Conservation (phyloP, 2,329 filamentous ascomycete genomes). For the Aspergillus intermedius region DNA sequence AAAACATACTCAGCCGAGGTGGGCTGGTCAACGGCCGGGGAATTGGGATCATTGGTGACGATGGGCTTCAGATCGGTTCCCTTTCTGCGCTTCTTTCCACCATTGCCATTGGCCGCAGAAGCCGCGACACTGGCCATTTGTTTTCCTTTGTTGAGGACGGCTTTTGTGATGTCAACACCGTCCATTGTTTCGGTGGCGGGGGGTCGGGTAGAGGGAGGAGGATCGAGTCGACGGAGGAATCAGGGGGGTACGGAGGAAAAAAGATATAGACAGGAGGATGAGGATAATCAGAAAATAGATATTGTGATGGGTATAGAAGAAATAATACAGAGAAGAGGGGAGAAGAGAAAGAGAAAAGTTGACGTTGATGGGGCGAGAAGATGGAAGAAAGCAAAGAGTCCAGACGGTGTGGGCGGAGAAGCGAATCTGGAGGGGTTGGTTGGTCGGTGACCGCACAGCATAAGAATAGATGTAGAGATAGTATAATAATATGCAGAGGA, state of each 20-base stretch:
- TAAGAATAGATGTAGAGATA: background rate
- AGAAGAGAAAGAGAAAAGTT: slow-evolving; percentile 1
- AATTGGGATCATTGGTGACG: slow-evolving; percentile 54
- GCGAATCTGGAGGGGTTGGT: slow-evolving; percentile 10
- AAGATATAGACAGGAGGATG: background rate
- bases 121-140: slow-evolving; percentile 50
- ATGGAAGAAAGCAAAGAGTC: background rate
- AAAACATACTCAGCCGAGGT: slow-evolving; percentile 39
- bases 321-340: background rate
- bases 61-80: slow-evolving; percentile 59
- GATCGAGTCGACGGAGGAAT: slow-evolving; percentile 3
- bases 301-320: background rate
- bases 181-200: slow-evolving; percentile 47
- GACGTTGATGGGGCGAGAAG: slow-evolving; percentile 1
- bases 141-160: slow-evolving; percentile 60
- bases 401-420: slow-evolving; percentile 3
- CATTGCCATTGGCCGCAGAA: slow-evolving; percentile 47
- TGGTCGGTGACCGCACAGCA: slow-evolving; percentile 1
- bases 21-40: slow-evolving; percentile 37
- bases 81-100: slow-evolving; percentile 60
- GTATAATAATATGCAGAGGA: background rate
- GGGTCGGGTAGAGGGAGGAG: slow-evolving; percentile 3
- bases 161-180: slow-evolving; percentile 58
- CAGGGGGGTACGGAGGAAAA: background rate
- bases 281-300: background rate